These are phyloP conservation scores for Leersia perrieri DNA, from an alignment of 176 grass and related monocot genomes.

Conservation along the genomic window DNA sequence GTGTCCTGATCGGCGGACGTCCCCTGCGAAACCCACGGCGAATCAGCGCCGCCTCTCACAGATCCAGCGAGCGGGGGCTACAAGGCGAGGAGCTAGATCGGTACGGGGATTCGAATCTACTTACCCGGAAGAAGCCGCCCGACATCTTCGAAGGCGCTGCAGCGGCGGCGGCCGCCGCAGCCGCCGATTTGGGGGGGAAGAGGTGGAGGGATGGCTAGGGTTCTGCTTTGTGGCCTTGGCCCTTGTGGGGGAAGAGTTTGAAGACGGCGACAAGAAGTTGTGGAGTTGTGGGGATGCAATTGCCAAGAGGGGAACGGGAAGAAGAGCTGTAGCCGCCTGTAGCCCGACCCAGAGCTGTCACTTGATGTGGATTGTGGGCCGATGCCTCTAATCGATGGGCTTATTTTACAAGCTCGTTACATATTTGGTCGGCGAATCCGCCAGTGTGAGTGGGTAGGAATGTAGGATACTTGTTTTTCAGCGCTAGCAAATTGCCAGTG, in stretches of 20 bases:
- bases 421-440: no score
- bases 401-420: neutral
- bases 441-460: no score
- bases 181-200: constrained; percentile 7
- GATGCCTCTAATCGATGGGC: neutral
- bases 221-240: constrained; percentile 23
- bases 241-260: neutral
- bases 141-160: constrained; percentile 60
- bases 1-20: constrained; percentile 97
- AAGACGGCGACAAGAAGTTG: constrained; percentile 22
- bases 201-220: constrained; percentile 39
- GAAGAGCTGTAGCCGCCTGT: neutral
- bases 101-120: neutral
- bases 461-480: no score
- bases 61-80: constrained; percentile 27
- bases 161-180: constrained; percentile 12
- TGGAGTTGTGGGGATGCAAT: neutral
- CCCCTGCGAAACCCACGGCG: constrained; percentile 45
- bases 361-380: constrained; percentile 9
- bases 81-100: constrained; percentile 6
- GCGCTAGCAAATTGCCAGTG: no score
- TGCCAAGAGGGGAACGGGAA: neutral
- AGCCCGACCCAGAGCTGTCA: constrained; percentile 16
- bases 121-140: constrained; percentile 94
- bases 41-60: constrained; percentile 22